These are phyloP conservation scores for Candida boidinii DNA, from an alignment of 805 yeast species.

Conservation along the genomic window DNA sequence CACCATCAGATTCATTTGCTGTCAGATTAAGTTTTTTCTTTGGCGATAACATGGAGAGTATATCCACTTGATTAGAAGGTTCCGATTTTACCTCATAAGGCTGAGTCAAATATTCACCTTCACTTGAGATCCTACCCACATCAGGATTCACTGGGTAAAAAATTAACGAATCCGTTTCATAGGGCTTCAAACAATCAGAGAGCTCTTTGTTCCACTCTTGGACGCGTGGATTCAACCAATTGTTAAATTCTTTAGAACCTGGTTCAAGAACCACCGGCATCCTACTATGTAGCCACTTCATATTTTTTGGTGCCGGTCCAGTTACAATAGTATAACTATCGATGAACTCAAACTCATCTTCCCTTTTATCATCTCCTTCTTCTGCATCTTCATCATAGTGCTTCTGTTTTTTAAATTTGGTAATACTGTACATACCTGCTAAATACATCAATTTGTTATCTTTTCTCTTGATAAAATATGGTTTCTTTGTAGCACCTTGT, in stretches of 20 bases:
- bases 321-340: slow-evolving; percentile 66
- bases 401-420: slow-evolving; percentile 2
- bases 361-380: slow-evolving; percentile 4
- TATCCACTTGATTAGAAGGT: too few relatives aligned
- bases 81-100: slow-evolving; percentile 8
- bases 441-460: slow-evolving; percentile 48
- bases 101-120: slow-evolving; percentile 32
- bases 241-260: slow-evolving; percentile 44
- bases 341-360: slow-evolving; percentile 22
- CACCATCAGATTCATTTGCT: too few relatives aligned
- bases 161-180: slow-evolving; percentile 27
- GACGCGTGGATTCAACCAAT: slow-evolving; percentile 49
- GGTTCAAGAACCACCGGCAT: slow-evolving; percentile 71
- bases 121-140: slow-evolving; percentile 54
- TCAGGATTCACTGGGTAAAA: slow-evolving; percentile 49
- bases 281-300: slow-evolving; percentile 65
- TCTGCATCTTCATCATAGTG: slow-evolving; percentile 10
- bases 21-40: too few relatives aligned
- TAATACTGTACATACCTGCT: slow-evolving; percentile 45
- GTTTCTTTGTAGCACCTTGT: slow-evolving; percentile 36
- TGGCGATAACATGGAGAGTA: too few relatives aligned
- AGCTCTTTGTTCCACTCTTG: slow-evolving; percentile 31
- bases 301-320: slow-evolving; percentile 51
- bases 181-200: slow-evolving; percentile 30
- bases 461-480: slow-evolving; percentile 55